Conservation (phyloP, 192 early-diverging fungal genomes). For the Borealophlyctis nickersoniae region DNA sequence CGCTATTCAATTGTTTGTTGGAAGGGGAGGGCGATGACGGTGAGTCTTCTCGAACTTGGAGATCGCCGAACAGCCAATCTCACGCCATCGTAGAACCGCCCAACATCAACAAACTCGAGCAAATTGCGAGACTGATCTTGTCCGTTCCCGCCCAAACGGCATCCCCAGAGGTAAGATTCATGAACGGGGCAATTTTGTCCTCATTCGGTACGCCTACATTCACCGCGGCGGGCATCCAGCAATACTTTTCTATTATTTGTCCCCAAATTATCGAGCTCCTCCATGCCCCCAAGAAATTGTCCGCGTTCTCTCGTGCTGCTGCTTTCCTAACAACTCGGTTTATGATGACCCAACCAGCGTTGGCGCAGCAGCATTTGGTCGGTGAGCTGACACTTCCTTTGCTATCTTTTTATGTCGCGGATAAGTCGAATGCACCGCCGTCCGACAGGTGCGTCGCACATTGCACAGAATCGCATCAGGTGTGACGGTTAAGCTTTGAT, state of each 20-base stretch:
- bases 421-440: neutral
- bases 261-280: constrained; percentile 41
- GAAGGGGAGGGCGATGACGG: constrained; percentile 45
- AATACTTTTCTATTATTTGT: constrained; percentile 49
- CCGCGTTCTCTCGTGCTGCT: constrained; percentile 22
- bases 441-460: neutral
- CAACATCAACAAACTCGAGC: constrained; percentile 53
- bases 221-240: constrained; percentile 9
- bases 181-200: constrained; percentile 7
- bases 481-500: neutral
- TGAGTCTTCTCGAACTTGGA: constrained; percentile 11
- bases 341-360: constrained; percentile 42
- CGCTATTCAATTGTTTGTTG: constrained; percentile 67
- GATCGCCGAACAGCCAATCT: neutral
- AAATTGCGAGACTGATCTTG: constrained; percentile 53
- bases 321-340: constrained; percentile 55
- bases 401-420: constrained; percentile 12
- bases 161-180: constrained; percentile 56
- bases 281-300: neutral
- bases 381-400: constrained; percentile 28
- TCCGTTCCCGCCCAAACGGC: constrained; percentile 57
- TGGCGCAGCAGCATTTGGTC: constrained; percentile 51
- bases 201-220: neutral
- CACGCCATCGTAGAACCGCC: constrained; percentile 28
- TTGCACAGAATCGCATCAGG: neutral